Base-by-base conservation (phyloP, 306 rosid genomes). In the Prinsepia uniflora region DNA sequence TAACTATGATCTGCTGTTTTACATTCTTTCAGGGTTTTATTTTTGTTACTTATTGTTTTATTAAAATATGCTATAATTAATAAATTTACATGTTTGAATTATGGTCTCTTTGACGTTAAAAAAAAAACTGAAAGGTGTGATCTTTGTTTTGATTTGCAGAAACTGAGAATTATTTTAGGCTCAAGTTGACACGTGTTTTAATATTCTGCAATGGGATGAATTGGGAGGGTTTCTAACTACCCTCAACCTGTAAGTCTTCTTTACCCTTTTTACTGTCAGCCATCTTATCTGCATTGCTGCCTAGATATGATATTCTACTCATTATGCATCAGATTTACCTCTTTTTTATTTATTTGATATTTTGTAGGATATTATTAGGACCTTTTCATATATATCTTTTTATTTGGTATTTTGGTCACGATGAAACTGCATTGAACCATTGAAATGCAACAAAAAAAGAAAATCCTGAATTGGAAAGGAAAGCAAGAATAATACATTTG, bases 181-280 rank as follows among this genome's bases (percentile, higher is more conserved):
- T 80, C 76, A 68, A 73, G 72, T 42, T 56, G 45, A 65, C 58
- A 72, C 68, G 62, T 63, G 55, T 48, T 75, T 75, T n/a, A n/a
- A 68, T 71, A 52, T 40, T 63, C 71, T 78, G 72, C 65, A 30
- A 85, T 85, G 84, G 85, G 90, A 34, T 76, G 87, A 82, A 74
- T 34, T 65, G 65, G 55, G 10, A 30, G 55, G 34, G 67, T 45
- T 69, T 49, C 68, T 47, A 72, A 71, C 74, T 13, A 47, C 39
- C 65, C 44, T 20, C 44, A 50, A 43, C 56, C 66, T 19, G 86
- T 79, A 77, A 79, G 85, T 49, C 3, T 75, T 84, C 67, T 63
- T 60, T 74, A 13, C n/a, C 40, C 63, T 45, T 36, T 49, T 57
- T 43, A 63, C 69, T 10, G 84, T 77, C 78, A 79, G 80, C 54